Evolutionary conservation across 2,329 filamentous ascomycete species (phyloP).

Genomic region (Oidium heveae): DNA sequence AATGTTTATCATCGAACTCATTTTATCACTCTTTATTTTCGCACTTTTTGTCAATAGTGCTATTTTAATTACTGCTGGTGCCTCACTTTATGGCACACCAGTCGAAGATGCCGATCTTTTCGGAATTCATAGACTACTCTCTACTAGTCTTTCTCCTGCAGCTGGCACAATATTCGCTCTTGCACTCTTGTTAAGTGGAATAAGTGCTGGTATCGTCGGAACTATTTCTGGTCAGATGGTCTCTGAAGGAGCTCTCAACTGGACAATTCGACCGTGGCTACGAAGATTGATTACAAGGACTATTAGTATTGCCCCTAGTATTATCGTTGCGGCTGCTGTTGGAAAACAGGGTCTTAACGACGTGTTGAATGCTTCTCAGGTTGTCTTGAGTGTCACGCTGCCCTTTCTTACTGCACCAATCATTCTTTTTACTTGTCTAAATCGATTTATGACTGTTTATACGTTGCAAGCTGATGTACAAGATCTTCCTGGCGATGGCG

Average conservation of each 20-base stretch:
- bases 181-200: conserved; percentile 53
- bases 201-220: conserved; percentile 65
- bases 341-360: conserved; percentile 43
- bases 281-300: conserved; percentile 52
- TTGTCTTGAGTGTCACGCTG: conserved; percentile 51
- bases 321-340: conserved; percentile 61
- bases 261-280: conserved; percentile 52
- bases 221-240: conserved; percentile 83
- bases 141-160: conserved; percentile 39
- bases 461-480: background rate
- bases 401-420: conserved; percentile 66
- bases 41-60: conserved; percentile 65
- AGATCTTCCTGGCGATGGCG: conserved; percentile 11
- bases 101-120: conserved; percentile 55
- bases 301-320: conserved; percentile 59
- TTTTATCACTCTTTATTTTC: conserved; percentile 53
- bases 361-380: conserved; percentile 53
- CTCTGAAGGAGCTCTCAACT: conserved; percentile 54
- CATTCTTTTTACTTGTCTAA: conserved; percentile 62
- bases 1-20: conserved; percentile 45
- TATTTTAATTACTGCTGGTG: conserved; percentile 60
- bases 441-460: conserved; percentile 45
- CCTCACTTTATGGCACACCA: conserved; percentile 37
- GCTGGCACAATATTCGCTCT: conserved; percentile 70
- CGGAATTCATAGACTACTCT: conserved; percentile 49